These are phyloP conservation scores for Cystobasidium ongulense DNA, from an alignment of 768 basidiomycete genomes.

Conservation along the genomic window DNA sequence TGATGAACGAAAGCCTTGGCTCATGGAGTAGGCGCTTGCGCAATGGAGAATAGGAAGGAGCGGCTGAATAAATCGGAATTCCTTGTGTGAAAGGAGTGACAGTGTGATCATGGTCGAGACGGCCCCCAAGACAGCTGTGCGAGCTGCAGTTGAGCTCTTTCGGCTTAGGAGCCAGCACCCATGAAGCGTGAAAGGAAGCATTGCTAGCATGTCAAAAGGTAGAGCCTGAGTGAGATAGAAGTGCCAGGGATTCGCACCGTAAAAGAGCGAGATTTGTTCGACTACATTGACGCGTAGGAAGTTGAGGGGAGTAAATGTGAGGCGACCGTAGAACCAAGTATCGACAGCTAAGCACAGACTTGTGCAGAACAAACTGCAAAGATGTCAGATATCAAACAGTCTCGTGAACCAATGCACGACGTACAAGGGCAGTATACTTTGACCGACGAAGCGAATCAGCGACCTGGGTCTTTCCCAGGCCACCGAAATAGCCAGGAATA, in stretches of 20 bases:
- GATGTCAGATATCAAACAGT: not conserved
- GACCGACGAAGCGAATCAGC: not conserved
- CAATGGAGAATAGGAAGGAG: constrained; percentile 74
- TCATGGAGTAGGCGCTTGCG: constrained; percentile 59
- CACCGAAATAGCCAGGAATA: constrained; percentile 53
- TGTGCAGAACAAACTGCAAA: constrained; percentile 38
- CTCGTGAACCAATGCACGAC: not conserved
- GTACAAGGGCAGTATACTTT: not conserved
- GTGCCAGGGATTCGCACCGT: constrained; percentile 75
- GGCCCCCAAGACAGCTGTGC: constrained; percentile 40
- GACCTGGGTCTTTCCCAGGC: not conserved
- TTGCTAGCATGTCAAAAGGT: constrained; percentile 67
- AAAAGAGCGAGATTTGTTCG: constrained; percentile 72
- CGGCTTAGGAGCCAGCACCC: constrained; percentile 48
- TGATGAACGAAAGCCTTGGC: constrained; percentile 42
- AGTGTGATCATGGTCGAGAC: constrained; percentile 56
- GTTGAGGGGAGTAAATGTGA: constrained; percentile 67
- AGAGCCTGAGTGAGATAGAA: constrained; percentile 81
- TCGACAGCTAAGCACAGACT: constrained; percentile 52
- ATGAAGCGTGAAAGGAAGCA: constrained; percentile 64
- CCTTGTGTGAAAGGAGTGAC: constrained; percentile 82
- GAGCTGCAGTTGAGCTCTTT: not conserved
- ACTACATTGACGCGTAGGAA: constrained; percentile 78
- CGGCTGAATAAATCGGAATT: constrained; percentile 95
- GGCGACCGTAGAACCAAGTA: constrained; percentile 58